Percentiles rank a stretch among this genome's conserved stretches.
Conservation (phyloP, 331 rosid species). For the Acacia concinna region DNA sequence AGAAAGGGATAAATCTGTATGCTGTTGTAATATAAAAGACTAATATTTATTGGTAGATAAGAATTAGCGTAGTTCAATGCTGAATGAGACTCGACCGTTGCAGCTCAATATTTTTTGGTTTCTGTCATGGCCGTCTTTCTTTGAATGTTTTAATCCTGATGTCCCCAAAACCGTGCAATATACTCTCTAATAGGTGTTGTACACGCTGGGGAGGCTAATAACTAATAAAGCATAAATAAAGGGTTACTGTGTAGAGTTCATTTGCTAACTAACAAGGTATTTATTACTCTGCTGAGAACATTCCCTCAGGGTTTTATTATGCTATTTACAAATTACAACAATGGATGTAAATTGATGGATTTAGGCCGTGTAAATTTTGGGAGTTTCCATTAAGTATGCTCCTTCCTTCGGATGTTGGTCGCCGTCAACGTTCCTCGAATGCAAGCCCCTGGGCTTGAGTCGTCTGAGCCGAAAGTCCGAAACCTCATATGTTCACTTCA, state of each 20-base stretch:
- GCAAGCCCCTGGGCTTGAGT: too few species aligned
- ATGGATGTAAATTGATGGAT: too few species aligned
- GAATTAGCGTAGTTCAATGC: slow-evolving; percentile 22
- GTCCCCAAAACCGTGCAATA: background rate
- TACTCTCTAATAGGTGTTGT: background rate
- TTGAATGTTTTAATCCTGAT: background rate
- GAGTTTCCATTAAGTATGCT: too few species aligned
- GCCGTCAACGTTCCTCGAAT: too few species aligned
- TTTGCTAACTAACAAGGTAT: too few species aligned
- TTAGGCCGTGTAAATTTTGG: too few species aligned
- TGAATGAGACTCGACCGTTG: slow-evolving; percentile 8
- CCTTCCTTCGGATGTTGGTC: too few species aligned
- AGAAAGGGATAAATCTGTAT: slow-evolving; percentile 21
- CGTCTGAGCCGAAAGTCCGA: too few species aligned
- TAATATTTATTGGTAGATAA: slow-evolving; percentile 13
- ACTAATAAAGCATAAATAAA: background rate
- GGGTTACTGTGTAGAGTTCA: background rate
- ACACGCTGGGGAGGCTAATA: background rate
- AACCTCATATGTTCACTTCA: too few species aligned
- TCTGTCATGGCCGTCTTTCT: background rate
- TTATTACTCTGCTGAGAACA: too few species aligned
- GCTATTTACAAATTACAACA: too few species aligned
- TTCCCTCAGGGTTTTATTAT: too few species aligned
- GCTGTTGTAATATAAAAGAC: slow-evolving; percentile 37
- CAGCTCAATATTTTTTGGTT: slow-evolving; percentile 10